Conservation (phyloP, 2,329 filamentous ascomycete genomes). For the Lachnellula cervina region DNA sequence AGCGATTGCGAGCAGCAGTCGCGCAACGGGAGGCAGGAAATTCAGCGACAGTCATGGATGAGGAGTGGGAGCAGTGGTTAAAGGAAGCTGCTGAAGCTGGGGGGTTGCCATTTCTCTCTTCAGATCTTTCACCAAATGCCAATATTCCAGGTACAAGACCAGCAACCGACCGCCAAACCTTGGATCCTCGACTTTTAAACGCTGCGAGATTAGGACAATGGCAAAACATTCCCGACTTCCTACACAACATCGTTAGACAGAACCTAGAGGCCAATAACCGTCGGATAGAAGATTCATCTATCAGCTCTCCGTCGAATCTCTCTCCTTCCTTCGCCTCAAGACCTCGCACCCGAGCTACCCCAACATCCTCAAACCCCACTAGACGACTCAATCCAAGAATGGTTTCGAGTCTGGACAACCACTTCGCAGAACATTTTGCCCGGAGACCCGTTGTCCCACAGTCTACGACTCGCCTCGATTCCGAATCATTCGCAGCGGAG, state of each 20-base stretch:
- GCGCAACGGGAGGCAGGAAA: conserved; percentile 59
- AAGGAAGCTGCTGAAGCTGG: conserved; percentile 65
- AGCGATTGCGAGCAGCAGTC: conserved; percentile 59
- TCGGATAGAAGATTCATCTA: conserved; percentile 12
- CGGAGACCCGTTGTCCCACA: conserved; percentile 10
- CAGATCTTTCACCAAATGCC: conserved; percentile 28
- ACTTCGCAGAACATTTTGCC: conserved; percentile 11
- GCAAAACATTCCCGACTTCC: conserved; percentile 52
- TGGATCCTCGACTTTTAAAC: conserved; percentile 48
- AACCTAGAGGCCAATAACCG: conserved; percentile 21
- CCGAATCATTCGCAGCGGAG: background rate
- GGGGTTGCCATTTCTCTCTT: conserved; percentile 43
- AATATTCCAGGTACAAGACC: conserved; percentile 33
- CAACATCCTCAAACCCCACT: background rate
- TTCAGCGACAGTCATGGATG: conserved; percentile 55
- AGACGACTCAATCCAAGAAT: conserved; percentile 1
- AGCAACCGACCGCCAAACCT: conserved; percentile 30
- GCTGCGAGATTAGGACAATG: conserved; percentile 53
- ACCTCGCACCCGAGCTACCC: conserved; percentile 8
- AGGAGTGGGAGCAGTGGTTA: conserved; percentile 71
- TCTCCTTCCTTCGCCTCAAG: conserved; percentile 3
- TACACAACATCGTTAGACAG: conserved; percentile 47
- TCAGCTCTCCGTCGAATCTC: conserved; percentile 6
- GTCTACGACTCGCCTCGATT: background rate
- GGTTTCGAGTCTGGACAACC: conserved; percentile 6